A percentile compares a stretch with the other conserved stretches of the same genome.
phyloP scores from a whole-genome alignment of 495 filamentous ascomycete species.

The Xylaria sp. region DNA sequence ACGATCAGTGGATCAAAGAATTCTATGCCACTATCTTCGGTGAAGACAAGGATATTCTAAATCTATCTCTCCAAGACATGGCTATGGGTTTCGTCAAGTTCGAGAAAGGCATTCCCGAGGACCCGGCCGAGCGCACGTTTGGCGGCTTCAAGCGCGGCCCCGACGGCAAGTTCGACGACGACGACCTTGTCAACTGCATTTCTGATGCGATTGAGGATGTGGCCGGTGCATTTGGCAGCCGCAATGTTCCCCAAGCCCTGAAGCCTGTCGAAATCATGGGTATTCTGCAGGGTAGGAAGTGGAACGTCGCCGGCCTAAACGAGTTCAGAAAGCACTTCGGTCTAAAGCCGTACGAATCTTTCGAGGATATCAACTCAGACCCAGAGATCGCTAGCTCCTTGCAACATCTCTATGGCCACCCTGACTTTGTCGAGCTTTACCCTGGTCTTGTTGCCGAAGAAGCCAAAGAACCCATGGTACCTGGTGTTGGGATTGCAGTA shows the following conservation, averaged over 20 bases:
- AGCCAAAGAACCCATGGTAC: conserved; percentile 72
- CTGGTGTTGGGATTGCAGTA: conserved; percentile 77
- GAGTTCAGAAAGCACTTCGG: conserved; percentile 87
- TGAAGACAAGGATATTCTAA: conserved; percentile 54
- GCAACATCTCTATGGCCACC: conserved; percentile 74
- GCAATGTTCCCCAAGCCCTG: conserved; percentile 76
- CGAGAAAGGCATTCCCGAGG: conserved; percentile 61
- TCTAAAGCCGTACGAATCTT: conserved; percentile 74
- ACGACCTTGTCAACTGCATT: conserved; percentile 73
- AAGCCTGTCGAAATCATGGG: conserved; percentile 82
- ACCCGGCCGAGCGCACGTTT: conserved; percentile 71
- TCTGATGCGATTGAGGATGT: conserved; percentile 68
- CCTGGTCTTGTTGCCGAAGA: conserved; percentile 78
- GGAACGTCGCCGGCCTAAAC: conserved; percentile 85
- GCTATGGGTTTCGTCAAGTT: conserved; percentile 65
- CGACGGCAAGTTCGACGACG: conserved; percentile 69
- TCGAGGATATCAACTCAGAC: conserved; percentile 83
- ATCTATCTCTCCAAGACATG: conserved; percentile 64
- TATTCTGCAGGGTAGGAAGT: conserved; percentile 81
- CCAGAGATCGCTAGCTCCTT: conserved; percentile 71
- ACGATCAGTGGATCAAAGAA: conserved; percentile 76
- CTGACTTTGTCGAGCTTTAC: conserved; percentile 63
- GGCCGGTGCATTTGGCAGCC: conserved; percentile 71
- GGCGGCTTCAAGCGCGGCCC: conserved; percentile 64
- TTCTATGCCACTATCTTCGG: conserved; percentile 69